phyloP scores from a whole-genome alignment of 768 basidiomycete genomes.

The Rhizopogon vulgaris region DNA sequence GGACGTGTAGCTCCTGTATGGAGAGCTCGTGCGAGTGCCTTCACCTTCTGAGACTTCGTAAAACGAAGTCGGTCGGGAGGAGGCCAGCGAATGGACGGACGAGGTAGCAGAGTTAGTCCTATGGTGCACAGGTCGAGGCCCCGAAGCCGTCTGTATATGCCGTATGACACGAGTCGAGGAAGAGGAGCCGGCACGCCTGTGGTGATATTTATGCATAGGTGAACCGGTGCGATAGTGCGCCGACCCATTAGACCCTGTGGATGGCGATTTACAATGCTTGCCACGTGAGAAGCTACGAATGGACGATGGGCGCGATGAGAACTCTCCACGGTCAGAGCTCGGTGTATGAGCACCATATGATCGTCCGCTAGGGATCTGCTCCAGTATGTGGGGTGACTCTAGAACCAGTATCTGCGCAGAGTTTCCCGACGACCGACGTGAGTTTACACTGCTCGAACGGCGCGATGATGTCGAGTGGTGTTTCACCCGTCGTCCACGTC shows the following conservation, averaged over 20 bases:
- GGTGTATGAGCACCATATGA: slow-evolving; percentile 82
- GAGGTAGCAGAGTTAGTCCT: slow-evolving; percentile 76
- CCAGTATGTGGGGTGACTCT: slow-evolving; percentile 46
- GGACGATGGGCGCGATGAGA: slow-evolving; percentile 77
- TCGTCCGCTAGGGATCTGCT: slow-evolving; percentile 53
- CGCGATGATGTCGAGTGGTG: slow-evolving; percentile 75
- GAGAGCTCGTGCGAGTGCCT: slow-evolving; percentile 56
- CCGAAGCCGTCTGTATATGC: slow-evolving; percentile 41
- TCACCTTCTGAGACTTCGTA: slow-evolving; percentile 73
- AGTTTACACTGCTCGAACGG: slow-evolving; percentile 89
- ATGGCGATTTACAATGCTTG: slow-evolving; percentile 69
- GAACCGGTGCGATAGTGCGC: slow-evolving; percentile 61
- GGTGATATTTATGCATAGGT: slow-evolving; percentile 68
- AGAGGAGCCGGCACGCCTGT: slow-evolving; percentile 74
- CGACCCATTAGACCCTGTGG: slow-evolving; percentile 72
- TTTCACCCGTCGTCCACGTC: slow-evolving; percentile 49
- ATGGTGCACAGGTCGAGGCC: slow-evolving; percentile 45
- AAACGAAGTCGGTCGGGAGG: slow-evolving; percentile 72
- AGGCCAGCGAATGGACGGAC: slow-evolving; percentile 68
- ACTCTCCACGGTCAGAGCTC: slow-evolving; percentile 77
- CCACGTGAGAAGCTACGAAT: slow-evolving; percentile 69
- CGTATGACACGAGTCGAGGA: slow-evolving; percentile 79
- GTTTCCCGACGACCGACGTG: slow-evolving; percentile 59
- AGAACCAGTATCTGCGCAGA: slow-evolving; percentile 43
- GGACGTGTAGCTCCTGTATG: slow-evolving; percentile 45